phyloP scores from a whole-genome alignment of 1,139 yeast species.

The Blastobotrys persicus region DNA sequence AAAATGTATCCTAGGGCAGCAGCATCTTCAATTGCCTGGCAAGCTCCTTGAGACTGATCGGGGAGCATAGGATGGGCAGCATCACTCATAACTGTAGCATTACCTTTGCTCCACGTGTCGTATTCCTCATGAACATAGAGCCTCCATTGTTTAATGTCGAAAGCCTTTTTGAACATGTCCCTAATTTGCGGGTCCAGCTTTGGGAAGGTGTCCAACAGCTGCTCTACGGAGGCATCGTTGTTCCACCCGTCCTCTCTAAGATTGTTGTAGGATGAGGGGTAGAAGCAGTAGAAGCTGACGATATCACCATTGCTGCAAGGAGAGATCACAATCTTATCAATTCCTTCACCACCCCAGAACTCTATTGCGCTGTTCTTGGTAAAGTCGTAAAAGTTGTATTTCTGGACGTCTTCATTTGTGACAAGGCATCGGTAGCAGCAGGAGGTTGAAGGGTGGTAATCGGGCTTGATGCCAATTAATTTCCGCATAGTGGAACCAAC shows the following conservation, averaged over 20 bases:
- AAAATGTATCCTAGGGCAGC: constrained; percentile 28
- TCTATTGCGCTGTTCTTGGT: constrained; percentile 7
- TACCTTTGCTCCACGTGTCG: constrained; percentile 19
- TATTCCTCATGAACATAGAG: constrained; percentile 7
- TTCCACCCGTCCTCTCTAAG: constrained; percentile 13
- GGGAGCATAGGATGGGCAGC: constrained; percentile 45
- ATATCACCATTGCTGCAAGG: constrained; percentile 8
- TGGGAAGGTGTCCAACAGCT: constrained; percentile 7
- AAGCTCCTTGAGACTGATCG: constrained; percentile 45
- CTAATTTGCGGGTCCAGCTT: constrained; percentile 12
- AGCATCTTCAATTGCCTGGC: constrained; percentile 41
- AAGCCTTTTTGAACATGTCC: constrained; percentile 4
- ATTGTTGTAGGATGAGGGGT: constrained; percentile 14
- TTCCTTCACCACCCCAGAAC: constrained; percentile 18
- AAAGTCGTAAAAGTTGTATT: constrained; percentile 5
- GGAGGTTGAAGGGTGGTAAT: constrained; percentile 9
- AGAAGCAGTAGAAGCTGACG: constrained; percentile 21
- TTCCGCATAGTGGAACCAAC: constrained; percentile 12
- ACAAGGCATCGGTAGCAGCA: constrained; percentile 10
- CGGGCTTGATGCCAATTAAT: not conserved
- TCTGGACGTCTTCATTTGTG: constrained; percentile 5
- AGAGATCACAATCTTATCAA: constrained; percentile 20
- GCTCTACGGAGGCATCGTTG: constrained; percentile 14
- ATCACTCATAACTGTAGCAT: constrained; percentile 28
- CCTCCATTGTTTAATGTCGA: constrained; percentile 11